phyloP scores from a whole-genome alignment of 768 basidiomycete genomes.

The Tulasnella sp. region DNA sequence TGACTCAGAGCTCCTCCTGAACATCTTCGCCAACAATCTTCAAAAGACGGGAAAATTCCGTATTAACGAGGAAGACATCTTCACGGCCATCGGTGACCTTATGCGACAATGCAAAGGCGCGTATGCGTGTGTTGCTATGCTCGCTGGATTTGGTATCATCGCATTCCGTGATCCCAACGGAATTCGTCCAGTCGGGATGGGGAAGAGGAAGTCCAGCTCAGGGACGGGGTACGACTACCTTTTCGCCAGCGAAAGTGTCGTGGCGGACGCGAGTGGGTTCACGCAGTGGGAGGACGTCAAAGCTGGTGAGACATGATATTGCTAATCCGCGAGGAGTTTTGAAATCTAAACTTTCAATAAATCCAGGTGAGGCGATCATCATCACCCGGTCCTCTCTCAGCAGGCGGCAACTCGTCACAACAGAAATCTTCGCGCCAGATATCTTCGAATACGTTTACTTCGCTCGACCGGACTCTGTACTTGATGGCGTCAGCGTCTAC shows the following conservation, averaged over 20 bases:
- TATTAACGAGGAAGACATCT: conserved; percentile 99
- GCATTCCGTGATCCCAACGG: conserved; percentile 98
- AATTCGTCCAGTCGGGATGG: conserved; percentile 88
- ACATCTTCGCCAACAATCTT: conserved; percentile 94
- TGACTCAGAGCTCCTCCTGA: conserved; percentile 93
- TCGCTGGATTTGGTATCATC: conserved; percentile 96
- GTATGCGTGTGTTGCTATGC: conserved; percentile 97
- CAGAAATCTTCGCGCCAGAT: conserved; percentile 82
- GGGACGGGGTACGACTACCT: conserved; percentile 67
- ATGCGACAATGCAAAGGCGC: conserved; percentile 86
- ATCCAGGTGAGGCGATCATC: conserved; percentile 84
- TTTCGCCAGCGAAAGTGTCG: conserved; percentile 90
- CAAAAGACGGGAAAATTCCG: conserved; percentile 98
- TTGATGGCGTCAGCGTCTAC: conserved; percentile 96
- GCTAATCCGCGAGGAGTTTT: no score
- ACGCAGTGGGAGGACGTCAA: conserved; percentile 87
- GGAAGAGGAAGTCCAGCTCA: conserved; percentile 39
- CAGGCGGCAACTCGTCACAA: conserved; percentile 58
- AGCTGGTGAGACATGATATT: conserved; percentile 61
- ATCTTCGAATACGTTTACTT: conserved; percentile 99
- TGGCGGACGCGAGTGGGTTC: conserved; percentile 89
- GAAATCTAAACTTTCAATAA: conserved; percentile 3
- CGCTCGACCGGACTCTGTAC: conserved; percentile 92
- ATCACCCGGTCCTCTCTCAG: conserved; percentile 74
- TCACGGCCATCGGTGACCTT: conserved; percentile 81